A percentile compares a stretch with the other conserved stretches of the same genome.
Evolutionary conservation across 805 yeast genomes (phyloP).

Genomic region (Ogataea methylovora): DNA sequence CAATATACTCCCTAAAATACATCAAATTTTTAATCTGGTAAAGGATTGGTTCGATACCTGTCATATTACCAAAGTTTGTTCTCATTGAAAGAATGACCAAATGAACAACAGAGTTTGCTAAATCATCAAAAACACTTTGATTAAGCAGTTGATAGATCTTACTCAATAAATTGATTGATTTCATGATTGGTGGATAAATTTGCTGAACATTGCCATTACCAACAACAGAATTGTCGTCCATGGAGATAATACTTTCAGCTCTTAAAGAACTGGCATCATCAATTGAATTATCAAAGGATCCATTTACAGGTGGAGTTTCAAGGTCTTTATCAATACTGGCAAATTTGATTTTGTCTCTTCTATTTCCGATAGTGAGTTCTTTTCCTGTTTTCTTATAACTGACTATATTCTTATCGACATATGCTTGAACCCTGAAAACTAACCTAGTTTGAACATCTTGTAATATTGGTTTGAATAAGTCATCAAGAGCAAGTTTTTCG

Average conservation of each 20-base stretch:
- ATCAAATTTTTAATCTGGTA: conserved; percentile 68
- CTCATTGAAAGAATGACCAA: conserved; percentile 60
- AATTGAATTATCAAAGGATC: not conserved
- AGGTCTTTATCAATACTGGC: conserved; percentile 1
- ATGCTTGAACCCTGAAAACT: conserved; percentile 70
- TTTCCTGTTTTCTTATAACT: conserved; percentile 59
- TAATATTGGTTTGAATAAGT: conserved; percentile 60
- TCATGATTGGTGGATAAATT: conserved; percentile 62
- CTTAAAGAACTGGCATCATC: conserved; percentile 3
- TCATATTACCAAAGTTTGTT: conserved; percentile 38
- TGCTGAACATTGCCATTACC: conserved; percentile 6
- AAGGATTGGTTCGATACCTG: conserved; percentile 55
- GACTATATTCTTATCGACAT: conserved; percentile 60
- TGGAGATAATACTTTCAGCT: conserved; percentile 8
- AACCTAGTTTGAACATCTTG: conserved; percentile 76
- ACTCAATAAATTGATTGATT: conserved; percentile 61
- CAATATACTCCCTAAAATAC: conserved; percentile 59
- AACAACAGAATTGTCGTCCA: conserved; percentile 3
- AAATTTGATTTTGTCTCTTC: conserved; percentile 12
- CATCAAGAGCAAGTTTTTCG: conserved; percentile 40
- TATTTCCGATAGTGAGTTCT: conserved; percentile 55
- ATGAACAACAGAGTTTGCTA: conserved; percentile 83
- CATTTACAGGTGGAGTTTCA: conserved; percentile 1
- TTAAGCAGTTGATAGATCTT: conserved; percentile 76
- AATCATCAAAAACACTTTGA: conserved; percentile 74